Evolutionary conservation across 225 moss, liverwort and hornwort species (phyloP).

Genomic region (Sphagnum tenellum): DNA sequence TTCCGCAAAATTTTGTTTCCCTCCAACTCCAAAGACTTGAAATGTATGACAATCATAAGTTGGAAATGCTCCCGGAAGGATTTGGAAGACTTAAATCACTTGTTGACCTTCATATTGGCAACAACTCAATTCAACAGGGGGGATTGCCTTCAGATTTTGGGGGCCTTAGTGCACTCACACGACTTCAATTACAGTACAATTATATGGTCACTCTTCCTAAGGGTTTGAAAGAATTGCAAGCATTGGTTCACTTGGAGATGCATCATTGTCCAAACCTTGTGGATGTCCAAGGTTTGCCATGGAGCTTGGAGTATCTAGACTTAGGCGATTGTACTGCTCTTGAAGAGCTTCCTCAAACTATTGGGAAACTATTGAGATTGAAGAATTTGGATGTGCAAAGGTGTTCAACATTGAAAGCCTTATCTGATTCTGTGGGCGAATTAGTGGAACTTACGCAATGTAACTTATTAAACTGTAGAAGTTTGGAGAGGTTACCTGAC

Average conservation of each 20-base stretch:
- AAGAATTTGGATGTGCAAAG: no score
- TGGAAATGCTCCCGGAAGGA: neutral
- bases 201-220: conserved; percentile 1
- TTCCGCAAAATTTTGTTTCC: no score
- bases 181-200: neutral
- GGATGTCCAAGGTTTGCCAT: conserved; percentile 5
- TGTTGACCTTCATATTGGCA: neutral
- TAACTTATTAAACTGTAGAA: no score
- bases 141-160: conserved; percentile 1
- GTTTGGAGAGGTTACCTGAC: no score
- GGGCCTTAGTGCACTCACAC: neutral
- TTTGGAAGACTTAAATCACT: conserved; percentile 1
- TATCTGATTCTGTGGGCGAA: no score
- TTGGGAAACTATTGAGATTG: no score
- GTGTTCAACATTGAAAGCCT: no score
- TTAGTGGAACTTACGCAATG: no score
- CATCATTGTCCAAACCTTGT: neutral
- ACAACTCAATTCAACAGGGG: conserved; percentile 2
- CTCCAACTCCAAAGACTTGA: no score
- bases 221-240: conserved; percentile 3
- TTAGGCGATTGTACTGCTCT: no score
- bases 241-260: conserved; percentile 1
- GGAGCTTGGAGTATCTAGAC: conserved; percentile 6
- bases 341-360: no score
- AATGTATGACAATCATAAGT: neutral